phyloP scores from a whole-genome alignment of 2,329 filamentous ascomycete genomes.

The Neofusicoccum parvum region DNA sequence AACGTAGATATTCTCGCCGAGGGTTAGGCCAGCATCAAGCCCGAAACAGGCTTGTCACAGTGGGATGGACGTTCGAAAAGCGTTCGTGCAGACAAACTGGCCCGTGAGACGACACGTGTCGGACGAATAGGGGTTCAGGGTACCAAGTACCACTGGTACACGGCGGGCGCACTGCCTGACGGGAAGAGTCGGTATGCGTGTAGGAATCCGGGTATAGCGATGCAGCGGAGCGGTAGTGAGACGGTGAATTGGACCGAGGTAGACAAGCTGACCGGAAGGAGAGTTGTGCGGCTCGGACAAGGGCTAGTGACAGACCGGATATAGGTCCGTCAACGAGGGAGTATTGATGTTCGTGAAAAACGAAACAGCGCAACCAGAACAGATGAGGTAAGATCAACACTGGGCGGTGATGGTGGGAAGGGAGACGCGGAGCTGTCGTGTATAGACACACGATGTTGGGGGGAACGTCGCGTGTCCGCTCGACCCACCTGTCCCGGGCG shows the following conservation, averaged over 20 bases:
- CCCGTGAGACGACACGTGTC: conserved; percentile 4
- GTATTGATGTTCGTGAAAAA: neutral
- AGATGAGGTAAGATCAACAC: neutral
- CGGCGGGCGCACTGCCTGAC: neutral
- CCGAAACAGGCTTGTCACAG: neutral
- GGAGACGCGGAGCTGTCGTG: neutral
- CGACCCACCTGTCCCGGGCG: neutral
- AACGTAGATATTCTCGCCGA: too few species aligned
- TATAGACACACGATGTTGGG: conserved; percentile 2
- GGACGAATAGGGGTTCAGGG: neutral
- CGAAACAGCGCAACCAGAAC: neutral
- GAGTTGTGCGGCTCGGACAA: neutral
- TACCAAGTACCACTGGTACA: conserved; percentile 1
- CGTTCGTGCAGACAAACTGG: neutral
- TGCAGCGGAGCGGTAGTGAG: too few species aligned
- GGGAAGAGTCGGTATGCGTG: neutral
- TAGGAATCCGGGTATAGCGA: neutral
- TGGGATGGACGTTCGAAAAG: neutral
- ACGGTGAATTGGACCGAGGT: too few species aligned
- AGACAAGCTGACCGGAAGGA: neutral
- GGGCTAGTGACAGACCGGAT: neutral
- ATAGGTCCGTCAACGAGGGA: neutral
- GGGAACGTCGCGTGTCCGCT: neutral
- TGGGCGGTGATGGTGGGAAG: neutral
- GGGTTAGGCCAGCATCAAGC: neutral